These are phyloP conservation scores for Leccinum huronense DNA, from an alignment of 1,284 basidiomycete species.

Conservation along the genomic window DNA sequence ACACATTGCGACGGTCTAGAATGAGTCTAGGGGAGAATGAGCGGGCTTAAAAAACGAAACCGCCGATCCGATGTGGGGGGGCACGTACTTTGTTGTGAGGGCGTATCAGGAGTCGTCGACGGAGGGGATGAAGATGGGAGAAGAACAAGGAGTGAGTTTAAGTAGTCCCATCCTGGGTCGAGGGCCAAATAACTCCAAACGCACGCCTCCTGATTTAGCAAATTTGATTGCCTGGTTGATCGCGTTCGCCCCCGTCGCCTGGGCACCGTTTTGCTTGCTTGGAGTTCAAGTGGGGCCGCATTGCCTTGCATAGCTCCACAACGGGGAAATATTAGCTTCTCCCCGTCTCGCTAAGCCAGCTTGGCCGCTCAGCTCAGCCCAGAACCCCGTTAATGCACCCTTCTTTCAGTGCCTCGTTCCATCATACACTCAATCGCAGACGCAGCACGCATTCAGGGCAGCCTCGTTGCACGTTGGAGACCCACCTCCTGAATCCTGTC, in stretches of 20 bases:
- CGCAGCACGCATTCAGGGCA: not conserved
- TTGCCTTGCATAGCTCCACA: constrained; percentile 16
- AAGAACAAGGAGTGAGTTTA: constrained; percentile 24
- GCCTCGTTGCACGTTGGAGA: constrained; percentile 3
- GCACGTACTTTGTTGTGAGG: constrained; percentile 20
- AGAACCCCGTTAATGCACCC: constrained; percentile 8
- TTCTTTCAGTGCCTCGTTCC: constrained; percentile 7
- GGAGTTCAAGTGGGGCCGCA: constrained; percentile 16
- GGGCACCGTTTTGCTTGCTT: constrained; percentile 18
- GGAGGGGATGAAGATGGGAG: constrained; percentile 29
- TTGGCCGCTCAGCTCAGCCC: not conserved
- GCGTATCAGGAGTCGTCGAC: constrained; percentile 10
- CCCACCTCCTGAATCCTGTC: not conserved
- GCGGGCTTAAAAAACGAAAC: not conserved
- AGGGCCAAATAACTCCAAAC: constrained; percentile 36
- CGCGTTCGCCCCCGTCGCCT: constrained; percentile 20
- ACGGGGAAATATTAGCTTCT: not conserved
- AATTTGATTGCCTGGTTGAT: constrained; percentile 19
- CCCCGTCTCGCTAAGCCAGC: not conserved
- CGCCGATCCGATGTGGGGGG: not conserved
- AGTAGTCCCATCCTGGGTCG: constrained; percentile 32
- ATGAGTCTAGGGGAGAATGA: constrained; percentile 12
- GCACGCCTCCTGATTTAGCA: constrained; percentile 11
- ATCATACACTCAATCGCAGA: constrained; percentile 8
- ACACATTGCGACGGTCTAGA: constrained; percentile 58